Base-by-base conservation (phyloP, 2,329 filamentous ascomycete species). In the Ambrosiella cleistominuta region DNA sequence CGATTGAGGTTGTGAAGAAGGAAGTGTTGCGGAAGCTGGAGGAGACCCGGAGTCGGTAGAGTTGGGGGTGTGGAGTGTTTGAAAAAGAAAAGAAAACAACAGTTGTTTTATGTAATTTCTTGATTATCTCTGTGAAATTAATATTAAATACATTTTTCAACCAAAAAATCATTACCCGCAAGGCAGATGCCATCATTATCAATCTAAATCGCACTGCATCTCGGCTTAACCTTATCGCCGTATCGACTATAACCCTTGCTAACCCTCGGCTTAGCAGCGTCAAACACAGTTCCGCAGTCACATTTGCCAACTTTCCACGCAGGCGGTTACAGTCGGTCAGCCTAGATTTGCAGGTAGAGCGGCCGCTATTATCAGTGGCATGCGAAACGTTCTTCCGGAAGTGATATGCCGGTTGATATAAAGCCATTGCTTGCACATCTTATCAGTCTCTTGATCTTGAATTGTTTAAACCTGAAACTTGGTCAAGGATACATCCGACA, bases 1-100 rank as follows among this genome's bases (percentile, higher is more conserved):
- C 82, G 0, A 74, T 85, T 1, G 68, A 76, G 39, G 70, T 75
- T 63, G 80, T 83, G 7, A 81, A 82, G 66, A 70, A 71, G 50
- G 68, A 73, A 3, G 74, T 62, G 17, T 54, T 51, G 27, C 45
- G 57, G 35, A 59, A 55, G 50, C 15, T 62, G 40, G 59, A 58
- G 53, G 54, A 39, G 7, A 42, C 45, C 15, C 52, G 40, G 17
- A 42, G 37, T 13, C 40, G 51, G 12, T 58, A 37, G 55, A 50
- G 36, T 13, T 44, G 51, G 9, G 19, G 8, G 27, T 44, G 36
- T 19, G 36, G 45, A 7, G 45, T n/a, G 40, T n/a, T n/a, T 42
- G 11, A 42, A 12, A 42, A 42, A 27, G 19, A 27, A 27, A 27
- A 27, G 19, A 19, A 27, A 27, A 27, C 2, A 27, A 5, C 27